Base-by-base conservation (phyloP, 139 green algal genomes). In the Coelastrella sp. region DNA sequence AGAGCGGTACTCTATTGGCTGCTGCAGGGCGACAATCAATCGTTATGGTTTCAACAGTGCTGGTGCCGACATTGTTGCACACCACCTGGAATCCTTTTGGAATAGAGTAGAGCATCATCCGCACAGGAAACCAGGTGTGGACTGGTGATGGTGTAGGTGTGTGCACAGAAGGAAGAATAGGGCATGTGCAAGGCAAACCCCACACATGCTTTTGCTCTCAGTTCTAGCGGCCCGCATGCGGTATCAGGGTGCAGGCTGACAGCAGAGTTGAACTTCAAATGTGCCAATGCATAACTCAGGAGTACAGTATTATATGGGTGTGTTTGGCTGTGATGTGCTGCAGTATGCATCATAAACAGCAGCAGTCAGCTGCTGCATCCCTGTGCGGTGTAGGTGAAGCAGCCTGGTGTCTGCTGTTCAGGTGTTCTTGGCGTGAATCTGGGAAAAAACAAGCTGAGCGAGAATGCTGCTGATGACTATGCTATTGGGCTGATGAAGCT, bases 31-130 rank as follows among this genome's bases (percentile, higher is more conserved):
- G 17, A 95, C 97, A 61, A 99, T 99, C 90, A 99, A 99, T 93
- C 95, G 98, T 11, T 99, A 99, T 88, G 98, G 98, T 74, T 99
- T 99, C 96, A 99, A 99, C 94, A 98, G 92, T 90, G 72, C 97
- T 17, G 98, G 98, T 8, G 91, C 96, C 49, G 98, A 99, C 15
- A 95, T 92, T 4, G 98, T 96, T 11, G 81, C 84, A 4, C 81
- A 94, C 22, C 93, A 96, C 24, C 92, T 99, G 61, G 88, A 93
- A 75, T 49, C 89, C 10, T 96, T 95, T 22, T 87, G 89, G 60
- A 59, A 65, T 15, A 60, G 84, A 0, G 87, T 82, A 9, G 22
- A 74, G 72, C 19, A 89, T 60, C 91, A 95, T 68, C 92, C 92
- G 0, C 58, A 63, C 6, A 19, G 80, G 12, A 96, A 96, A 74